Evolutionary conservation across 2,329 filamentous ascomycete genomes (phyloP).

Genomic region (Aspergillus floridensis): DNA sequence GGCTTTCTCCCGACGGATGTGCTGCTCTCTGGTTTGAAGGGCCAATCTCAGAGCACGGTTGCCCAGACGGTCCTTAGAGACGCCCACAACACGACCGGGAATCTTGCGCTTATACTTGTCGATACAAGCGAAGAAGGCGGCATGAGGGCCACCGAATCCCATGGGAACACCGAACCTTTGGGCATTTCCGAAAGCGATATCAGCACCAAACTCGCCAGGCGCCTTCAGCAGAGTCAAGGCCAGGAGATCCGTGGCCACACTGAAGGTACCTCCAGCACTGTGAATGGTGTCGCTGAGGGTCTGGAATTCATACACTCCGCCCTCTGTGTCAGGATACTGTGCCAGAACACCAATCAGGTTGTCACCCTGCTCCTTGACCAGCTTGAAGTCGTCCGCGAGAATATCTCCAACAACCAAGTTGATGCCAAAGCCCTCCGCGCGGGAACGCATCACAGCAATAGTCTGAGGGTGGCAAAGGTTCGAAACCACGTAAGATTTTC

Average conservation of each 20-base stretch:
- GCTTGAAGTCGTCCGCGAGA: constrained; percentile 60
- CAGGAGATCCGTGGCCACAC: constrained; percentile 83
- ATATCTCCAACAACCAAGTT: constrained; percentile 72
- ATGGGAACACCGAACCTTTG: constrained; percentile 90
- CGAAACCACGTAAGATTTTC: constrained; percentile 82
- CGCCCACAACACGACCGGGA: constrained; percentile 81
- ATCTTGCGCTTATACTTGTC: constrained; percentile 95
- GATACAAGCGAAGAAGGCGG: constrained; percentile 88
- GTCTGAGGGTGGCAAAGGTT: constrained; percentile 82
- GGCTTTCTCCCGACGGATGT: constrained; percentile 93
- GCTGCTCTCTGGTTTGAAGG: constrained; percentile 90
- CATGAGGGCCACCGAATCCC: constrained; percentile 91
- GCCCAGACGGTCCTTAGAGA: constrained; percentile 87
- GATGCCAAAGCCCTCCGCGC: constrained; percentile 89
- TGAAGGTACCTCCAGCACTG: constrained; percentile 72
- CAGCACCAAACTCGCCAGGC: constrained; percentile 90
- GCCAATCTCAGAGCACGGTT: constrained; percentile 78
- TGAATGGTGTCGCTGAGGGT: constrained; percentile 74
- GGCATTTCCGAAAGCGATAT: constrained; percentile 90
- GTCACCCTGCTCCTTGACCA: constrained; percentile 71
- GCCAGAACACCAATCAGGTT: constrained; percentile 85
- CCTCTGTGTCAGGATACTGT: constrained; percentile 92
- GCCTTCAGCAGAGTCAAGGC: constrained; percentile 84
- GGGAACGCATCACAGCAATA: constrained; percentile 75
- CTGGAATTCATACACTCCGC: constrained; percentile 73